Base-by-base conservation (phyloP, 2,329 filamentous ascomycete species). In the Phaeosphaeria sp. region DNA sequence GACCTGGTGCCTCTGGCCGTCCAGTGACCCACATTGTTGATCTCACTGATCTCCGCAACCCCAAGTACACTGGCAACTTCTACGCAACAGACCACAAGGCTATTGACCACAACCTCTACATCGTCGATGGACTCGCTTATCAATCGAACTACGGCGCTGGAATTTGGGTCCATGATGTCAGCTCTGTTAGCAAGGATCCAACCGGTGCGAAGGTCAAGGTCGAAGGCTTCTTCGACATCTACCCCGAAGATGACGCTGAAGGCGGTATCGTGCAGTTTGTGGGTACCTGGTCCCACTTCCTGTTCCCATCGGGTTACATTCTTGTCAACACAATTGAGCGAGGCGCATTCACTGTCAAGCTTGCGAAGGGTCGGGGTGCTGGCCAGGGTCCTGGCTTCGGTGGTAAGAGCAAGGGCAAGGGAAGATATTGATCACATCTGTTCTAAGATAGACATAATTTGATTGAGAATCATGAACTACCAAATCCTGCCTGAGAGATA, bases 101-200 rank as follows among this genome's bases (percentile, higher is more conserved):
- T 13, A 79, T 81, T 44, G 79, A 81, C 62, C 79, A 81, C 68
- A 81, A 81, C 65, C 76, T 80, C 56, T 81, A 81, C 63, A 72
- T 81, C 48, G 71, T 75, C 44, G 71, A 78, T 22, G 77, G 77
- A 2, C 67, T 76, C 23, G 69, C 71, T 9, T 81, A 80, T 68
- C 78, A 80, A 66, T 72, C 67, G 53, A 78, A 79, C 71, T 80
- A 80, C 55, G 77, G 76, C 13, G 67, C 70, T 20, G 78, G 78
- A 25, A 58, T 80, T 44, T 73, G 72, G 58, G 72, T 79, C n/a
- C 63, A 79, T 21, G 77, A 80, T 49, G 64, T 81, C 39, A 70
- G 70, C 27, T 76, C 72, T 25, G 74, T 81, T 46, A 72, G 74
- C 18, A 66, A 71, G 42, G 76, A 78, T 46, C 74, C 75, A 1